Conservation (phyloP, 352 stramenopile genomes). For the Thalassiosira mediterranea region DNA sequence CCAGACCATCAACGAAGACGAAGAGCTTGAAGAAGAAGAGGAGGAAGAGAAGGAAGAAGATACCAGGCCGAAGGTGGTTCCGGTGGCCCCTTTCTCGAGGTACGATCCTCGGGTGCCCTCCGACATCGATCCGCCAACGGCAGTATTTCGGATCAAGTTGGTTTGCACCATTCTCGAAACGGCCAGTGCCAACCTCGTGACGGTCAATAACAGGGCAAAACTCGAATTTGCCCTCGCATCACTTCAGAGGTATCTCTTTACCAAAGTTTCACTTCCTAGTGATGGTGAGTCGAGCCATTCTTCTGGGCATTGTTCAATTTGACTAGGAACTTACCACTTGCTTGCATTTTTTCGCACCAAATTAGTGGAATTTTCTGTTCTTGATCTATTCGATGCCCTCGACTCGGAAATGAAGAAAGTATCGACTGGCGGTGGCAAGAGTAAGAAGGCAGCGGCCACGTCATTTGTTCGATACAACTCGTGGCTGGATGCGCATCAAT, state of each 20-base stretch:
- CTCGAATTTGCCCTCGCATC: constrained; percentile 90
- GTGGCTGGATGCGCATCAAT: constrained; percentile 83
- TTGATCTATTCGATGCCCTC: constrained; percentile 86
- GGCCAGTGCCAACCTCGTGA: constrained; percentile 84
- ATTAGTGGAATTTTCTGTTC: constrained; percentile 84
- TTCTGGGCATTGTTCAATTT: neutral
- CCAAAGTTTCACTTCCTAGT: constrained; percentile 92
- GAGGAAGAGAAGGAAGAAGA: constrained; percentile 43
- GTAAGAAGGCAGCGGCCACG: constrained; percentile 32
- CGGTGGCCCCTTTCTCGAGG: constrained; percentile 69
- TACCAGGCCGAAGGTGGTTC: constrained; percentile 44
- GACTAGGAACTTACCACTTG: no score
- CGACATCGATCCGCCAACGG: constrained; percentile 88
- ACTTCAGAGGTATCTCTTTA: constrained; percentile 96
- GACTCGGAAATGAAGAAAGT: constrained; percentile 75
- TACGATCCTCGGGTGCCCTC: constrained; percentile 88
- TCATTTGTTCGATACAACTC: constrained; percentile 72
- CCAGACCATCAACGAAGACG: constrained; percentile 81
- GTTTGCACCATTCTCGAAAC: constrained; percentile 92
- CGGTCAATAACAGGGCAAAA: constrained; percentile 86
- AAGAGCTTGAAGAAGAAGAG: constrained; percentile 74
- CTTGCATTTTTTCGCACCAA: no score
- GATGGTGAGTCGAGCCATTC: constrained; percentile 89
- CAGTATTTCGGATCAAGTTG: constrained; percentile 93
- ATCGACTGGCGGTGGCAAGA: constrained; percentile 35